These are phyloP conservation scores for Tuber aestivum DNA, from an alignment of 495 filamentous ascomycete genomes.

Conservation along the genomic window DNA sequence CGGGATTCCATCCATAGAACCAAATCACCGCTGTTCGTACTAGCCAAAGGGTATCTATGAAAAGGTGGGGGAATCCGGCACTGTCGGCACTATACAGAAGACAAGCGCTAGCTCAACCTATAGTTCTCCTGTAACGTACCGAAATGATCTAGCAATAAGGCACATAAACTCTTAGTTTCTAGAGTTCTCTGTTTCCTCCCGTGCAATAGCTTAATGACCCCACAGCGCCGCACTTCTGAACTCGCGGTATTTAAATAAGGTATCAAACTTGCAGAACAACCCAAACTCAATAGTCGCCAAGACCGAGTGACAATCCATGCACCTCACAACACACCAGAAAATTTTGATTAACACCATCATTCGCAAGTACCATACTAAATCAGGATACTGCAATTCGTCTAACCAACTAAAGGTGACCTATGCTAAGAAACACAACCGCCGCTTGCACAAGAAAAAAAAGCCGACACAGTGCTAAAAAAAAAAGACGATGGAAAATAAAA, in stretches of 20 bases:
- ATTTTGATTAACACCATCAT: neutral
- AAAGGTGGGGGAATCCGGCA: neutral
- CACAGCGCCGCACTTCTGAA: neutral
- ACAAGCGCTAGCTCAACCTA: neutral
- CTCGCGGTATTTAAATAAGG: neutral
- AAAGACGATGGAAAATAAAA: neutral
- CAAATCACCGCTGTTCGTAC: neutral
- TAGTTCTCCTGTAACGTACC: neutral
- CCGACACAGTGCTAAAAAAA: neutral
- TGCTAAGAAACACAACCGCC: neutral
- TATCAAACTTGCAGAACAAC: neutral
- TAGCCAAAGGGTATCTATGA: neutral
- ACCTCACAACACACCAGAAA: neutral
- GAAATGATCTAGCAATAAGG: neutral
- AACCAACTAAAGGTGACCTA: neutral
- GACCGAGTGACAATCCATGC: neutral
- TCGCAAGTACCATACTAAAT: neutral
- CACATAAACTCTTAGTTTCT: neutral
- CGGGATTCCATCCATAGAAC: neutral
- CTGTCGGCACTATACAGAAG: neutral
- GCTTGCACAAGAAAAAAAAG: neutral
- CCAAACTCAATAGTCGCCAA: neutral
- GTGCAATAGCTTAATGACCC: neutral
- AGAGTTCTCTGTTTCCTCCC: neutral
- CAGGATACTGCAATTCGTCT: neutral